Base-by-base conservation (phyloP, 1,139 yeast genomes). In the Torulaspora pretoriensis region DNA sequence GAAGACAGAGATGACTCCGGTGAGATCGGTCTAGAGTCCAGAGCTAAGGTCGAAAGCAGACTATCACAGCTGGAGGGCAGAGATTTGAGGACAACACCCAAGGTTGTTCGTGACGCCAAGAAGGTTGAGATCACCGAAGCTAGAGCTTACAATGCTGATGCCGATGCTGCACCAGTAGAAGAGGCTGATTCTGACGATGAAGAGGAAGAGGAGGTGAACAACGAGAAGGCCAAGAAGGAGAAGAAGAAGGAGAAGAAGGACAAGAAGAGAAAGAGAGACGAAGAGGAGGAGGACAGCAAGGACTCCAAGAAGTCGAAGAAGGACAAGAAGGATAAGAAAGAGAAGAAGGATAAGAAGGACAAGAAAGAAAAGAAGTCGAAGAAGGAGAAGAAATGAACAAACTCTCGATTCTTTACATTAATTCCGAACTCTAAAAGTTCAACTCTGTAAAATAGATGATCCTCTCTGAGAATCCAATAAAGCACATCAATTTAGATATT, bases 1-100 rank as follows among this genome's bases (percentile, higher is more conserved):
- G 99, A 92, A 73, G 97, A 92, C 61, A 82, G 97, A 70, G 95
- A 86, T 60, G 97, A 92, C 63, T 80, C 87, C 48, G 97, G 97
- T 55, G 95, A 89, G 58, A 78, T 90, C 61, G 99, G 99, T 63
- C 75, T 87, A 60, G 87, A 83, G 58, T 92, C 86, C 57, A 83
- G 98, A 73, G 80, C 87, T 58, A 89, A 89, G 77, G 94, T 92
- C 61, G 99, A 92, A 73, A 78, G 87, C 53, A 83, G 98, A 74
- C 80, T 92, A 63, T 87, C 96, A 67, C 88, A 90, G 53, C 77
- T 94, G 59, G 99, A 92, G 73, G 98, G 98, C 56, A 86, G 96
- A 71, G 92, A 84, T 65, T 70, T 84, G 68, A 81, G 92, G 77
- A 82, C 92, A 35, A 83, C 90, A 44, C 78, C 88, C 49, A 82